Conservation (phyloP, 768 basidiomycete species). For the Boletus insuetus region DNA sequence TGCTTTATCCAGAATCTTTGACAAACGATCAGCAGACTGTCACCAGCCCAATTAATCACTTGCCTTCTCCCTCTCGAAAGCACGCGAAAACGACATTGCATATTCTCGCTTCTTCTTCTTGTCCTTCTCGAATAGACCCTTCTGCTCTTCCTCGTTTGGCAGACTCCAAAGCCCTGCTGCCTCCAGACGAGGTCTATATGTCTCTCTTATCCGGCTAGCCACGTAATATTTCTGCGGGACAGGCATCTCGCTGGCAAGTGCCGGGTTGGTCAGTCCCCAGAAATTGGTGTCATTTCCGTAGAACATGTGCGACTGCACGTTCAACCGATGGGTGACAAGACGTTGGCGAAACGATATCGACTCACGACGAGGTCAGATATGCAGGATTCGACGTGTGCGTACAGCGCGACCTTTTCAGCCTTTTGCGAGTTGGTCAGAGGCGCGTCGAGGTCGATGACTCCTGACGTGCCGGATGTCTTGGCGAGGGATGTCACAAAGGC, state of each 20-base stretch:
- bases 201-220: constrained; percentile 56
- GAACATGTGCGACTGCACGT: constrained; percentile 54
- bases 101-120: constrained; percentile 35
- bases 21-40: constrained; percentile 3
- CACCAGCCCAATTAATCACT: neutral
- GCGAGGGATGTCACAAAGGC: constrained; percentile 59
- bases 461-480: constrained; percentile 25
- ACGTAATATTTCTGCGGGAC: constrained; percentile 75
- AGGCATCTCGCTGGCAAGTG: constrained; percentile 55
- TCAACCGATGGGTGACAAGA: constrained; percentile 5
- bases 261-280: constrained; percentile 49
- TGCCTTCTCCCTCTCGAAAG: constrained; percentile 65
- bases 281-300: constrained; percentile 67
- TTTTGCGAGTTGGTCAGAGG: constrained; percentile 44
- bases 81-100: constrained; percentile 43
- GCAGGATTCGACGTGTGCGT: constrained; percentile 60
- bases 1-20: constrained; percentile 59
- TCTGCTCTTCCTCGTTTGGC: constrained; percentile 39
- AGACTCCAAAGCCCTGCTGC: constrained; percentile 61
- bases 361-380: constrained; percentile 72
- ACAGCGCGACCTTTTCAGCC: constrained; percentile 59
- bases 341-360: constrained; percentile 6
- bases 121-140: constrained; percentile 32
- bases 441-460: constrained; percentile 46
- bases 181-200: constrained; percentile 57